Conservation (phyloP, 371 early-diverging fungal species). For the Vairimorpha necatrix region DNA sequence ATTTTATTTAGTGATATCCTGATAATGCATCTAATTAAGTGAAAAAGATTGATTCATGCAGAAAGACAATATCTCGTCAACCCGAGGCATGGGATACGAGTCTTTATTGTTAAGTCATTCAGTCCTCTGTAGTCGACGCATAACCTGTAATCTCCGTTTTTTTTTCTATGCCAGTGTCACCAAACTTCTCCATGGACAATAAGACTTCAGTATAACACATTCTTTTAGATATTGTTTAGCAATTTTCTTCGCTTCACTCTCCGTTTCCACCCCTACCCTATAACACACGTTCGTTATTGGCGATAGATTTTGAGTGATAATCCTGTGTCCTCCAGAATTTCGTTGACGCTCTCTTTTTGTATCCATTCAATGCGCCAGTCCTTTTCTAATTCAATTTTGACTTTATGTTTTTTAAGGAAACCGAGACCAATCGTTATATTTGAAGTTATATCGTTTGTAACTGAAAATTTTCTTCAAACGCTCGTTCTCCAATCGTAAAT, state of each 20-base stretch:
- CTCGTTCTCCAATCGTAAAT: background rate
- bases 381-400: background rate
- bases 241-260: background rate
- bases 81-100: conserved; percentile 15
- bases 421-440: background rate
- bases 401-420: background rate
- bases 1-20: conserved; percentile 65
- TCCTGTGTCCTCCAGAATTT: background rate
- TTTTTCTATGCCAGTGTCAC: conserved; percentile 5
- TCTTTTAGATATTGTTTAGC: background rate
- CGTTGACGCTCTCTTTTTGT: background rate
- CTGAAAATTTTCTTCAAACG: background rate
- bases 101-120: conserved; percentile 29
- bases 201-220: conserved; percentile 24
- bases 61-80: conserved; percentile 21
- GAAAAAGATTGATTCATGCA: conserved; percentile 57
- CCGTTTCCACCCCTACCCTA: background rate
- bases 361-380: background rate
- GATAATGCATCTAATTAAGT: conserved; percentile 61
- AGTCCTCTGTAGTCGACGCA: conserved; percentile 30
- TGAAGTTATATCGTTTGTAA: background rate
- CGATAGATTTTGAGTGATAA: background rate
- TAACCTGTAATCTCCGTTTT: background rate
- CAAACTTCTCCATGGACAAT: conserved; percentile 10
- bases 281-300: background rate